These are phyloP conservation scores for Hydrangea macrophylla DNA, from an alignment of 148 eudicot species.

Conservation along the genomic window DNA sequence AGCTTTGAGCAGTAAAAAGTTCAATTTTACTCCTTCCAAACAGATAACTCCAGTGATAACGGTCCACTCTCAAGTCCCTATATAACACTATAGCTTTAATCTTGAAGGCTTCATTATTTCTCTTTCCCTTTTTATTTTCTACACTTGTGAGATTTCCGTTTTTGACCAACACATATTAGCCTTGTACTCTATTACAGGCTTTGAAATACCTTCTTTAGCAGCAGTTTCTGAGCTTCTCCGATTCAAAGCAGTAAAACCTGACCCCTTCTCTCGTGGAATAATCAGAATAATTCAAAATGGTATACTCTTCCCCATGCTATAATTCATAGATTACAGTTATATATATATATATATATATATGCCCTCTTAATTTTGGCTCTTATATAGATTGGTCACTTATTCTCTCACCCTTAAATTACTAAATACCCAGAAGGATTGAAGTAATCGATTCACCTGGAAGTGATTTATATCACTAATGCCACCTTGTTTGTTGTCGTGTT, in stretches of 20 bases:
- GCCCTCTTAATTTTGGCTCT: background rate
- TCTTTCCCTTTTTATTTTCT: background rate
- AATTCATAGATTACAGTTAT: background rate
- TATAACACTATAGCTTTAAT: background rate
- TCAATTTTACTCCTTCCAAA: background rate
- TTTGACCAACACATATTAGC: background rate
- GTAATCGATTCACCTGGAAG: too few species aligned
- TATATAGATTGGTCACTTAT: background rate
- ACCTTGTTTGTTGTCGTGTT: too few species aligned
- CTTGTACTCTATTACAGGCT: constrained; percentile 8
- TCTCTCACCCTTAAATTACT: background rate
- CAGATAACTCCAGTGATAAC: background rate
- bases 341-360: background rate
- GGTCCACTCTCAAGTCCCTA: background rate
- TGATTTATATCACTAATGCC: background rate
- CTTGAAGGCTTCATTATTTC: background rate
- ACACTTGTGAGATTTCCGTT: background rate
- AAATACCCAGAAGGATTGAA: background rate
- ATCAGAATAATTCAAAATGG: constrained; percentile 9
- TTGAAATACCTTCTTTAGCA: constrained; percentile 22
- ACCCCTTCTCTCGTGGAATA: constrained; percentile 7
- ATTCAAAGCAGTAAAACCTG: constrained; percentile 13
- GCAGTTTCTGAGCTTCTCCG: constrained; percentile 22
- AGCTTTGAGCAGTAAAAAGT: too few species aligned
- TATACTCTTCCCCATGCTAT: background rate